A percentile compares a stretch with the other conserved stretches of the same genome.
Evolutionary conservation across 2,329 filamentous ascomycete species (phyloP).

Genomic region (Cercospora sp.): DNA sequence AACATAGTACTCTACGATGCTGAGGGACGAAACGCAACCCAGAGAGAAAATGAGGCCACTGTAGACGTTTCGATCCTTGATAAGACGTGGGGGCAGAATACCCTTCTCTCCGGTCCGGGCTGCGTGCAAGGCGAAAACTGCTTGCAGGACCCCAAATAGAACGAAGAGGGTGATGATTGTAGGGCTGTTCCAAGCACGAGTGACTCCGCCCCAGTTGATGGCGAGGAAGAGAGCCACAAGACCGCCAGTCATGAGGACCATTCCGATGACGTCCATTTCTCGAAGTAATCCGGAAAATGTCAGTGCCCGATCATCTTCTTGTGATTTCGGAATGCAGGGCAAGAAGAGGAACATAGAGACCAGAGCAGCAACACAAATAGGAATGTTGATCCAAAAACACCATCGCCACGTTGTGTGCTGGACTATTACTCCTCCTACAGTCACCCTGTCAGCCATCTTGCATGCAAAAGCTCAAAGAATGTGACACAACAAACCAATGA

Average conservation of each 20-base stretch:
- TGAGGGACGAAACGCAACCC: not conserved
- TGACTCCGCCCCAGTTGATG: not conserved
- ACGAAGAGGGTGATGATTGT: not conserved
- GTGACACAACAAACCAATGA: not conserved
- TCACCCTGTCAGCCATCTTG: not conserved
- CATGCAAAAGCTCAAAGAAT: not conserved
- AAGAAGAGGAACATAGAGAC: not conserved
- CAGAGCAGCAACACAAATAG: not conserved
- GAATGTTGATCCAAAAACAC: not conserved
- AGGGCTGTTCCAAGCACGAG: not conserved
- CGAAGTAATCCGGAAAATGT: not conserved
- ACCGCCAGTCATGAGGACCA: not conserved
- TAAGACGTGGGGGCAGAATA: not conserved
- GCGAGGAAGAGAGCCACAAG: not conserved
- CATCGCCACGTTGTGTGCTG: not conserved
- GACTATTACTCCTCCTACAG: not conserved
- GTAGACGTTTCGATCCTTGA: not conserved
- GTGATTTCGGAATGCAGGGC: not conserved
- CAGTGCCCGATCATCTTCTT: not conserved
- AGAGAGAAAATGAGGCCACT: not conserved
- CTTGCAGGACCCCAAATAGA: not conserved
- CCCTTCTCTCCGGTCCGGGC: not conserved
- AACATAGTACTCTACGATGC: not conserved
- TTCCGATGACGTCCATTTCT: not conserved
- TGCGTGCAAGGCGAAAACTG: not conserved